Conservation (phyloP, 2,329 filamentous ascomycete species). For the Ascocoryne sarcoides region DNA sequence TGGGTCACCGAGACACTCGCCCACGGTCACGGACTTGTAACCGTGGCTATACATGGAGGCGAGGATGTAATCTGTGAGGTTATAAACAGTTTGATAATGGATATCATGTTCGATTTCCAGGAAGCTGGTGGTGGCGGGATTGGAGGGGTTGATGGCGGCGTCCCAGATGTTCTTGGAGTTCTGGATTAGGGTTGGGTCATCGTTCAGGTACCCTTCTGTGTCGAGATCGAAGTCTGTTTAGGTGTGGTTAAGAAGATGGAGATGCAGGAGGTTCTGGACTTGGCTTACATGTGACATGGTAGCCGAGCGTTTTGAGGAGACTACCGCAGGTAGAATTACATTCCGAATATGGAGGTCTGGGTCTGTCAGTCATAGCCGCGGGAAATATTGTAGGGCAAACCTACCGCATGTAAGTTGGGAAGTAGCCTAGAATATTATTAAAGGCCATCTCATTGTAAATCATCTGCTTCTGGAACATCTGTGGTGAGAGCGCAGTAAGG, state of each 20-base stretch:
- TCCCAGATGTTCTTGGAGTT: constrained; percentile 37
- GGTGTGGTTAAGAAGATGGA: constrained; percentile 25
- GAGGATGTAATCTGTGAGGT: constrained; percentile 30
- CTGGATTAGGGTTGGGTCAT: constrained; percentile 34
- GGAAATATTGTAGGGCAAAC: neutral
- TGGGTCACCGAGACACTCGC: constrained; percentile 38
- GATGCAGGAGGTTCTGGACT: too few relatives aligned
- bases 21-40: constrained; percentile 35
- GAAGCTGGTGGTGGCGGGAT: constrained; percentile 27
- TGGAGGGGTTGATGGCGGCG: constrained; percentile 11
- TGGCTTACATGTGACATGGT: constrained; percentile 35
- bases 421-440: constrained; percentile 44
- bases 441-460: constrained; percentile 46
- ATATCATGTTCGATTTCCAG: constrained; percentile 42
- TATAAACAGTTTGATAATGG: constrained; percentile 29
- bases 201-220: constrained; percentile 41
- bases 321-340: constrained; percentile 31
- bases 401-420: constrained; percentile 43
- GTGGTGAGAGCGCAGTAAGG: constrained; percentile 35
- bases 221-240: constrained; percentile 33
- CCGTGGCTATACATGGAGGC: constrained; percentile 30
- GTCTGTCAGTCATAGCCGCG: neutral
- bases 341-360: constrained; percentile 36
- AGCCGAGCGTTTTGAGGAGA: constrained; percentile 34
- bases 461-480: constrained; percentile 39